phyloP scores from a whole-genome alignment of 2,329 filamentous ascomycete genomes.

The Coniella vitis region DNA sequence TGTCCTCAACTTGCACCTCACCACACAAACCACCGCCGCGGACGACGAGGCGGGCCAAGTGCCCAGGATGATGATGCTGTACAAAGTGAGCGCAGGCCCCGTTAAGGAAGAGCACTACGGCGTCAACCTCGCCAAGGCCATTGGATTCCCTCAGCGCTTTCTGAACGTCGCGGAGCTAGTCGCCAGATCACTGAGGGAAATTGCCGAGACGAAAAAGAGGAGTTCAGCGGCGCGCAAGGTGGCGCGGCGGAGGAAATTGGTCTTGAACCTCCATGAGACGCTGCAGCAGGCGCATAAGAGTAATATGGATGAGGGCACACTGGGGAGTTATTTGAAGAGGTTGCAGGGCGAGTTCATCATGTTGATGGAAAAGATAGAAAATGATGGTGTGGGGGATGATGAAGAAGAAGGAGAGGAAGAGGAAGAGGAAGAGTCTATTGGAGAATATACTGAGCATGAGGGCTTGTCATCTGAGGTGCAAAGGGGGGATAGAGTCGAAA shows the following conservation, averaged over 20 bases:
- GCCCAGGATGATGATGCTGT: constrained; percentile 75
- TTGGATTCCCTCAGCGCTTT: constrained; percentile 64
- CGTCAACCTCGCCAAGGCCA: constrained; percentile 67
- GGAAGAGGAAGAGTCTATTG: too few relatives aligned
- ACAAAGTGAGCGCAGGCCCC: constrained; percentile 69
- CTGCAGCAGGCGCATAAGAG: constrained; percentile 62
- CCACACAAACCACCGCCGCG: constrained; percentile 53
- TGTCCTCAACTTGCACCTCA: constrained; percentile 76
- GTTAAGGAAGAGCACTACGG: constrained; percentile 73
- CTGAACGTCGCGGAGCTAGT: constrained; percentile 62
- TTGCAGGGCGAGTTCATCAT: constrained; percentile 70
- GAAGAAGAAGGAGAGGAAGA: neutral
- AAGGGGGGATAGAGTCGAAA: too few relatives aligned
- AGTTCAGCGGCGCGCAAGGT: constrained; percentile 51
- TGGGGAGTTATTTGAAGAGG: constrained; percentile 57
- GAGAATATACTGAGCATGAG: too few relatives aligned
- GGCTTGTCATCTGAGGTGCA: too few relatives aligned
- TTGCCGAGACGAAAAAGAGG: constrained; percentile 51
- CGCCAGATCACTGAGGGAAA: constrained; percentile 52
- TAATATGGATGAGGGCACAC: constrained; percentile 54
- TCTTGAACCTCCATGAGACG: constrained; percentile 67
- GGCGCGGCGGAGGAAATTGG: constrained; percentile 61
- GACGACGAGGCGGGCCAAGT: constrained; percentile 44
- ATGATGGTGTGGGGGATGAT: neutral
- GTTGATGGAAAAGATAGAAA: constrained; percentile 62